Base-by-base conservation (phyloP, 306 rosid genomes). In the Acacia melanoxylon region DNA sequence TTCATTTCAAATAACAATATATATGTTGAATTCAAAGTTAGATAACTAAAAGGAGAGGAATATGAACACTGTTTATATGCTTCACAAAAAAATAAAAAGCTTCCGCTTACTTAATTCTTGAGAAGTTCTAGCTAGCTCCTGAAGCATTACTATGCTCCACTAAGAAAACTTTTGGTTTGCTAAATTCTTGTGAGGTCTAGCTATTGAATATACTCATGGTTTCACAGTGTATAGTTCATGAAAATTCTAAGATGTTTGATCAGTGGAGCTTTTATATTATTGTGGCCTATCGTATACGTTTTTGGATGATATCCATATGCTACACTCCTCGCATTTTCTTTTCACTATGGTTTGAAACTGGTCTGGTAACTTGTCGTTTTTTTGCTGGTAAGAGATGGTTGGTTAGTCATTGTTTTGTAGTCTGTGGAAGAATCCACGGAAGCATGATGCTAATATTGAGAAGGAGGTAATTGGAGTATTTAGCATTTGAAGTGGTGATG, bases 401-500 rank as follows among this genome's bases (percentile, higher is more conserved):
- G 98, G 98, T 88, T 74, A 89, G 29, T 91, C 94, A 31, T 93
- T 98, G 99, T 93, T 93, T 83, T 94, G 93, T 65, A 89, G 37
- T 81, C 85, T 96, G 45, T 96, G 97, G n/a, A n/a, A n/a, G n/a
- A n/a, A n/a, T n/a, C 87, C 86, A 58, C 88, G 87, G 88, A 93
- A 88, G 89, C 89, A 85, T 27, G 94, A 87, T 74, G 73, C 90
- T 83, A 81, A 80, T 56, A 66, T 80, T 12, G 97, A 86, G 85
- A 93, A 93, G 84, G 89, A 35, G n/a, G n/a, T n/a, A n/a, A n/a
- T n/a, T n/a, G n/a, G n/a, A n/a, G n/a, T n/a, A n/a, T n/a, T 86
- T 96, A 72, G 96, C 99, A 42, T 96, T 96, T 89, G 98, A 93
- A 91, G 90, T 91, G 68, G 99, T n/a, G n/a, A n/a, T n/a, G n/a